phyloP scores from a whole-genome alignment of 805 yeast genomes.

The Metschnikowia shivogae region DNA sequence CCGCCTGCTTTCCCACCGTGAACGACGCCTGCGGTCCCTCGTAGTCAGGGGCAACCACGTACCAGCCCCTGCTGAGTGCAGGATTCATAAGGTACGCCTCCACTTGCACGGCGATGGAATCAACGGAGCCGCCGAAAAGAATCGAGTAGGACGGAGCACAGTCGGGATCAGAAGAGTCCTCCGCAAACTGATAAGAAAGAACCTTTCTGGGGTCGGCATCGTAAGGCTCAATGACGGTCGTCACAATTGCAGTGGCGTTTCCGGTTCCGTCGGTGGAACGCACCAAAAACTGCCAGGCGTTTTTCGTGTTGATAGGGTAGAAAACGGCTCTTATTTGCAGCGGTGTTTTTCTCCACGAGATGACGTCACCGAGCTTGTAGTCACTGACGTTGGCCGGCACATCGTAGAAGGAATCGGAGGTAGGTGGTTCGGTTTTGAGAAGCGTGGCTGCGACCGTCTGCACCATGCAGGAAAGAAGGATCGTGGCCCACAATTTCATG shows the following conservation, averaged over 20 bases:
- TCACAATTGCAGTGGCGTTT: conserved; percentile 19
- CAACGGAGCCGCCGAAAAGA: conserved; percentile 11
- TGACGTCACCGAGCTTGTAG: conserved; percentile 8
- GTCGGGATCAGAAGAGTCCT: conserved; percentile 19
- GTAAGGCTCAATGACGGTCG: conserved; percentile 21
- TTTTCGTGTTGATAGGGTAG: conserved; percentile 8
- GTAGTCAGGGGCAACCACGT: conserved; percentile 31
- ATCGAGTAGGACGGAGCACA: conserved; percentile 23
- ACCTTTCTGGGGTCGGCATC: conserved; percentile 21
- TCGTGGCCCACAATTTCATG: no score
- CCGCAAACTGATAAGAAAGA: conserved; percentile 18
- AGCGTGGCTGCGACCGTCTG: background rate
- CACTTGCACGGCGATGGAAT: conserved; percentile 13
- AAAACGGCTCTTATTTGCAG: conserved; percentile 5
- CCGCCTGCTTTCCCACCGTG: conserved; percentile 29
- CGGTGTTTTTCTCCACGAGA: conserved; percentile 7
- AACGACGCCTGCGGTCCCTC: conserved; percentile 32
- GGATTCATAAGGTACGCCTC: conserved; percentile 14
- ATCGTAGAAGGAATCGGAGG: conserved; percentile 8
- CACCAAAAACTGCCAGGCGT: conserved; percentile 22
- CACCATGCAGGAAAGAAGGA: background rate
- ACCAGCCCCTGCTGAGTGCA: conserved; percentile 26
- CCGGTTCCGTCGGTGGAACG: conserved; percentile 21
- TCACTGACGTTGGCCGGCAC: conserved; percentile 6
- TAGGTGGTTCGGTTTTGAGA: conserved; percentile 1